Evolutionary conservation across 495 filamentous ascomycete species (phyloP), one percentile per base, ranked within the genome.

Genomic region (Corynascus novoguineensis): DNA sequence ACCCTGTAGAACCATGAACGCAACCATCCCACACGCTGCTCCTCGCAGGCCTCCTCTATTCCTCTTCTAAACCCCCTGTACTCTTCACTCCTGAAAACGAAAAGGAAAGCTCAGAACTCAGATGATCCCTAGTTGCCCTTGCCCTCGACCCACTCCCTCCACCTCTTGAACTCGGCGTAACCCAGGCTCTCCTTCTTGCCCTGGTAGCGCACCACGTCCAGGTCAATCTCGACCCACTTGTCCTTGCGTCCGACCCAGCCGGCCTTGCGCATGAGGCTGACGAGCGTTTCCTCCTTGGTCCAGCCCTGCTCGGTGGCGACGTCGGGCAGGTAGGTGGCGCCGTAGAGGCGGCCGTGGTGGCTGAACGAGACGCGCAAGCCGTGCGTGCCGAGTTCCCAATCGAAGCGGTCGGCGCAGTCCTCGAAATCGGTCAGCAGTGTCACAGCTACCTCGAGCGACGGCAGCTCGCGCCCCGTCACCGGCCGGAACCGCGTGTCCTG

Each of bases 281-380:
- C 78, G 22, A 97, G 63, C 2, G 91, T 89, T 77, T 97, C 89
- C 71, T 96, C 91, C 70, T 93, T 95, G 14, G 84, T 89, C 93
- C 93, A 98, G 21, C 88, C 90, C 69, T 98, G 93, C 75, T 98
- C 93, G 4, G 80, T 75, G 3, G 92, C 83, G 11, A 97, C 92
- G 68, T 97, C 90, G 0, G 93, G 93, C 15, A 98, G 78, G 64
- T 98, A 98, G 0, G 92, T 97, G 10, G 89, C 83, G 10, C 86
- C 85, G 71, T 86, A 87, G 41, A 85, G 77, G 31, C 80, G 75
- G 32, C 84, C 82, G 63, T 83, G 81, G 48, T 90, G 78, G 24
- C 79, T 73, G 67, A 93, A 92, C 46, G 78, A 83, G 49, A 93
- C 88, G 24, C 86, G 83, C 11, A 98, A 67, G 12, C 93, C 93